A percentile compares a stretch with the other conserved stretches of the same genome.
phyloP scores from a whole-genome alignment of 2,329 filamentous ascomycete genomes.

The Harringtonia aguacate region DNA sequence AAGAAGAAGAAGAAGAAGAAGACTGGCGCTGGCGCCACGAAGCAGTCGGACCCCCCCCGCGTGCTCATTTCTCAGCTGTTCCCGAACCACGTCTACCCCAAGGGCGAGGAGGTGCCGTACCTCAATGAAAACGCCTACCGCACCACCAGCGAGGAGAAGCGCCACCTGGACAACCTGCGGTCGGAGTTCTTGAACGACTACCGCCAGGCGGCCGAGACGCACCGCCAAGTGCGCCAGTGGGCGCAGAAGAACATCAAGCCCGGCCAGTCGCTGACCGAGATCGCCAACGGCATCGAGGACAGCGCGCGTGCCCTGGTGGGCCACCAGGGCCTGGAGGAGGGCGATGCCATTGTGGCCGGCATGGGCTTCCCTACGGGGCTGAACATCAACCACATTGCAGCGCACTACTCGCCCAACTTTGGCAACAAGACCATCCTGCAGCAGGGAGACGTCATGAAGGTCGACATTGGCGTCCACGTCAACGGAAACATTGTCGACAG shows the following conservation, averaged over 20 bases:
- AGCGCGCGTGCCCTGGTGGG: slow-evolving; percentile 65
- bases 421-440: slow-evolving; percentile 69
- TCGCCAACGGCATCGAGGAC: slow-evolving; percentile 74
- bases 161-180: slow-evolving; percentile 70
- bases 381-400: slow-evolving; percentile 72
- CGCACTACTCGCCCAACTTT: slow-evolving; percentile 75
- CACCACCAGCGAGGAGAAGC: slow-evolving; percentile 76
- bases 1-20: slow-evolving; percentile 78
- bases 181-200: slow-evolving; percentile 70
- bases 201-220: slow-evolving; percentile 66
- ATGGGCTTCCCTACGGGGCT: slow-evolving; percentile 78
- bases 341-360: slow-evolving; percentile 64
- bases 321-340: slow-evolving; percentile 64
- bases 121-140: slow-evolving; percentile 65
- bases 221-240: slow-evolving; percentile 73
- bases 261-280: slow-evolving; percentile 65
- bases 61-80: slow-evolving; percentile 66
- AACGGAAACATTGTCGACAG: slow-evolving; percentile 73
- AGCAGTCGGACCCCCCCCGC: slow-evolving; percentile 67
- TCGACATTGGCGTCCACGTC: slow-evolving; percentile 74
- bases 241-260: slow-evolving; percentile 71
- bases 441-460: slow-evolving; percentile 68
- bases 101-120: slow-evolving; percentile 72
- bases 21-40: slow-evolving; percentile 55
- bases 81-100: slow-evolving; percentile 60